Base-by-base conservation (phyloP, 2,329 filamentous ascomycete species). In the Pseudogymnoascus sp. region DNA sequence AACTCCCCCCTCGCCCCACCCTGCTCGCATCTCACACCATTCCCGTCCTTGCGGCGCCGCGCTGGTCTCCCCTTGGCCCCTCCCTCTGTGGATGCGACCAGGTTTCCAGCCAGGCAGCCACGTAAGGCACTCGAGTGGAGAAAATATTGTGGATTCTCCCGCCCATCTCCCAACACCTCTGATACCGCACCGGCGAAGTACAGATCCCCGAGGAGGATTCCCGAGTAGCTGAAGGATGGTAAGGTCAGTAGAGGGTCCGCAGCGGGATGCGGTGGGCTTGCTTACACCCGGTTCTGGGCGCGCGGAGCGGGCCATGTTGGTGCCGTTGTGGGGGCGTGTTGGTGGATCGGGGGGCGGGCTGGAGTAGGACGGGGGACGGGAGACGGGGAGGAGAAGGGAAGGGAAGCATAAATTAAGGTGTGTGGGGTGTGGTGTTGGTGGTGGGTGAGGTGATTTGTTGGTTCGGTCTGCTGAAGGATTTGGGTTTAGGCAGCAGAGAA, bases 331-430 rank as follows among this genome's bases (percentile, higher is more conserved):
- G 49, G 49, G 28, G 49, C 49, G n/a, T 56, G 25, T 56, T 23
- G 18, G 46, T 25, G 23, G 5, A 16, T 49, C 18, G 43, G 43
- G 23, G 23, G 43, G 43, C 43, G 28, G 43, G 43, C 21, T 21
- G 21, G 21, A 21, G 28, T 3, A 12, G 6, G 5, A 23, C 28
- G 4, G 12, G 4, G 5, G 21, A n/a, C 7, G 2, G 21, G 6
- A 1, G 21, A n/a, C 2, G 23, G 14, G 14, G 5, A 25, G 4
- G 12, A 8, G n/a, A 18, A 9, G 21, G 16, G 8, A 9, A 42
- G 8, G 43, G 7, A 34, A 21, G 49, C 49, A 56, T 56, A 56
- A 56, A 56, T 56, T 56, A 56, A 56, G 28, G 49, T 56, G 28
- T 56, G 49, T 56, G 25, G 49, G 49, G 49, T 34, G 49, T 5